phyloP scores from a whole-genome alignment of 495 filamentous ascomycete genomes.

The Daldinia caldariorum region DNA sequence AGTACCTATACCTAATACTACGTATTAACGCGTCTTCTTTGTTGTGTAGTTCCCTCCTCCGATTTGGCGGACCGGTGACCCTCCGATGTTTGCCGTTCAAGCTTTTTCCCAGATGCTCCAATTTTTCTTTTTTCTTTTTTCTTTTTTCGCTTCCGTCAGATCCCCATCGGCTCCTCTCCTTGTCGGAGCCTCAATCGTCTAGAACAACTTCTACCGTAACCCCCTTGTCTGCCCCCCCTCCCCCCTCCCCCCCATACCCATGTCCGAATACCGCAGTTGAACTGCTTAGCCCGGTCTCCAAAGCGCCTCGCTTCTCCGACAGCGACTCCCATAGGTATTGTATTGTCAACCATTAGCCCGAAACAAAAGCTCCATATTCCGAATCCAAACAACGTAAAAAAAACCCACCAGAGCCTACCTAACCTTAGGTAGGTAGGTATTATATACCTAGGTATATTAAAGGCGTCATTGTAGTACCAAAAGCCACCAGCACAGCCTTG shows the following conservation, averaged over 20 bases:
- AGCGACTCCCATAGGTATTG: neutral
- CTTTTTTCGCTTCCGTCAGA: constrained; percentile 30
- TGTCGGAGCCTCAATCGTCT: constrained; percentile 38
- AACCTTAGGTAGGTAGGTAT: too few species aligned
- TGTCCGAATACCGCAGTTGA: constrained; percentile 35
- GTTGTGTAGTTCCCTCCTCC: neutral
- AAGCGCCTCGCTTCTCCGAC: neutral
- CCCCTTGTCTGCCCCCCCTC: too few species aligned
- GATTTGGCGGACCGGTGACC: constrained; percentile 26
- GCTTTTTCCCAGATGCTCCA: constrained; percentile 15
- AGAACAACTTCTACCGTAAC: constrained; percentile 10
- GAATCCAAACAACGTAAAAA: too few species aligned
- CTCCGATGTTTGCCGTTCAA: constrained; percentile 36
- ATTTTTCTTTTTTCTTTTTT: constrained; percentile 18
- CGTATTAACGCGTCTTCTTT: neutral
- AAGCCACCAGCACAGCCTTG: constrained; percentile 27
- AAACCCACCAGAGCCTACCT: too few species aligned
- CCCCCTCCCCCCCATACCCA: constrained; percentile 31
- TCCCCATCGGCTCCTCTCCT: constrained; percentile 28
- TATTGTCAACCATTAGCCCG: neutral
- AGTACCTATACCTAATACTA: constrained; percentile 19
- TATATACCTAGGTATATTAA: too few species aligned
- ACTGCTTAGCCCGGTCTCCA: constrained; percentile 1
- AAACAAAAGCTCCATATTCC: too few species aligned
- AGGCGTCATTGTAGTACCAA: constrained; percentile 14